phyloP scores from a whole-genome alignment of 495 filamentous ascomycete genomes.

The Neurospora terricola region DNA sequence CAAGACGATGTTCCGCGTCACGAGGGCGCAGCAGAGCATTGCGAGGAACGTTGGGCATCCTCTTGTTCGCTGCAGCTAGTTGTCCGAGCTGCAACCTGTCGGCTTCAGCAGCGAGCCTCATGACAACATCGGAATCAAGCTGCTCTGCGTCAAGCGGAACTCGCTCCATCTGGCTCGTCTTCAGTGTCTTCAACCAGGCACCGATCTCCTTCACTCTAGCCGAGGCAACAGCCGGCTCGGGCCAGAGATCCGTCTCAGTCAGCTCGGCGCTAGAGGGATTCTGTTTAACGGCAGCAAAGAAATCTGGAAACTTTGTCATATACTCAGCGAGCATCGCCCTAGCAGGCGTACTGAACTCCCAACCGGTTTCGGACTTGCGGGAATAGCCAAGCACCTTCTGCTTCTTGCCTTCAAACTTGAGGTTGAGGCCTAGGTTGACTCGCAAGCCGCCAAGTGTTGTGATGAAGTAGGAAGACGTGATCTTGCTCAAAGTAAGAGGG shows the following conservation, averaged over 20 bases:
- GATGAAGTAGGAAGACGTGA: slow-evolving; percentile 87
- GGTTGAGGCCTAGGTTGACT: slow-evolving; percentile 85
- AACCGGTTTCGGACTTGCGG: slow-evolving; percentile 69
- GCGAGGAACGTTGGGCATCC: slow-evolving; percentile 70
- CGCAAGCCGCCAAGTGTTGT: slow-evolving; percentile 61
- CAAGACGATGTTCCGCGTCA: slow-evolving; percentile 83
- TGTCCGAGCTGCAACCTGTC: slow-evolving; percentile 45
- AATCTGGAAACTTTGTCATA: slow-evolving; percentile 89
- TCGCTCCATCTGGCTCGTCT: slow-evolving; percentile 82
- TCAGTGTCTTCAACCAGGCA: slow-evolving; percentile 80
- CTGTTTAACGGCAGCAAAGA: slow-evolving; percentile 75
- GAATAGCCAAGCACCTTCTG: slow-evolving; percentile 95
- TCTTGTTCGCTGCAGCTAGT: slow-evolving; percentile 33
- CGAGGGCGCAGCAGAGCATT: slow-evolving; percentile 79
- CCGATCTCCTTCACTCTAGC: slow-evolving; percentile 76
- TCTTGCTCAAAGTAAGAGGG: slow-evolving; percentile 82
- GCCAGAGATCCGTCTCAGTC: slow-evolving; percentile 74
- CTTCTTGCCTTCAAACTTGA: slow-evolving; percentile 94
- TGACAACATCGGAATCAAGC: slow-evolving; percentile 82
- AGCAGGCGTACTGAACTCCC: slow-evolving; percentile 90
- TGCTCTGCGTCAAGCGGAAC: slow-evolving; percentile 94
- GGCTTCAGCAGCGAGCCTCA: slow-evolving; percentile 66
- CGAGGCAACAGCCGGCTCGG: slow-evolving; percentile 52
- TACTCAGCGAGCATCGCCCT: slow-evolving; percentile 72
- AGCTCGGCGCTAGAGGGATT: slow-evolving; percentile 42